phyloP scores from a whole-genome alignment of 1,284 basidiomycete species.

The Sanghuangporus sanghuang region DNA sequence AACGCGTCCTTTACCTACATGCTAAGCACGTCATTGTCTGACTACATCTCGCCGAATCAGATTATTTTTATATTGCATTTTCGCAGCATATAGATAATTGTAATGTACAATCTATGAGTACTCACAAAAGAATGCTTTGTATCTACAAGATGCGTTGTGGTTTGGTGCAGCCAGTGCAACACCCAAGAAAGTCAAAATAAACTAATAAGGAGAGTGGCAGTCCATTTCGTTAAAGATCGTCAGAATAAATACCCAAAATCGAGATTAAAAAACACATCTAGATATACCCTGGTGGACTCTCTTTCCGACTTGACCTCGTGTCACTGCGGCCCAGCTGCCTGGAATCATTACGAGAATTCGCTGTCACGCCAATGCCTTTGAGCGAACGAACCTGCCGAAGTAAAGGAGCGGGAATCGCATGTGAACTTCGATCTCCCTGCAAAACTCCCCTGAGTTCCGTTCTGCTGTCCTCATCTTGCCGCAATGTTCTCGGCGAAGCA shows the following conservation, averaged over 20 bases:
- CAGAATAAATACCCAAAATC: background rate
- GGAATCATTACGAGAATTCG: background rate
- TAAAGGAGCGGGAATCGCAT: background rate
- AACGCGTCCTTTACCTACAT: background rate
- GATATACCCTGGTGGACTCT: background rate
- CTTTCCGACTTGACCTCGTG: background rate
- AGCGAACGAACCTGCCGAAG: background rate
- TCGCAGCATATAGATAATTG: background rate
- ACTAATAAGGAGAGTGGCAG: background rate
- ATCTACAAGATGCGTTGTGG: background rate
- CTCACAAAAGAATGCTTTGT: background rate
- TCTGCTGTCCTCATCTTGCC: background rate
- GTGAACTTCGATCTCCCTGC: background rate
- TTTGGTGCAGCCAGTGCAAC: conserved; percentile 2
- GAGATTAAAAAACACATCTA: background rate
- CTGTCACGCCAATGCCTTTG: background rate
- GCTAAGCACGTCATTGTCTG: background rate
- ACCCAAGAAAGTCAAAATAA: background rate
- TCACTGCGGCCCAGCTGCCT: background rate
- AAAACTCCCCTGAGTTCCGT: background rate
- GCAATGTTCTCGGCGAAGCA: background rate
- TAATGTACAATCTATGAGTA: background rate
- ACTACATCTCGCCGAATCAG: background rate
- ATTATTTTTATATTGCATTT: background rate
- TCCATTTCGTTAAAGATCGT: conserved; percentile 1